Evolutionary conservation across 495 filamentous ascomycete genomes (phyloP).

Genomic region (Beverwykella pulmonaria): DNA sequence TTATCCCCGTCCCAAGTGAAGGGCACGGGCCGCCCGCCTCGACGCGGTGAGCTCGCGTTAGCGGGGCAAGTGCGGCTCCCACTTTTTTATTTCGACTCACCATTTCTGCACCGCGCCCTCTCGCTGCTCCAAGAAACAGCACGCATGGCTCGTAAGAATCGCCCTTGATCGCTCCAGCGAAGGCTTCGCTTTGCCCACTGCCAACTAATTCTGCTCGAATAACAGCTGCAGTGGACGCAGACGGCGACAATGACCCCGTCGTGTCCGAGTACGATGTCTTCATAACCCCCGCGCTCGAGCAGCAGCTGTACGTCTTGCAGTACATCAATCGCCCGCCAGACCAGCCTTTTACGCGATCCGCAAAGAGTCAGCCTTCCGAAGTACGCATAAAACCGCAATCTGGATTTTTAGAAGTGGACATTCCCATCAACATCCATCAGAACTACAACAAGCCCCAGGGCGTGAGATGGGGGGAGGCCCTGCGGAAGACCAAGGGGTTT

Average conservation of each 20-base stretch:
- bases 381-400: constrained; percentile 68
- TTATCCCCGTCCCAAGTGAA: constrained; percentile 8
- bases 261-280: constrained; percentile 63
- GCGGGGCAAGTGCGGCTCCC: constrained; percentile 7
- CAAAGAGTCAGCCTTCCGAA: constrained; percentile 58
- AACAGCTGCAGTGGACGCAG: not conserved
- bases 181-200: not conserved
- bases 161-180: not conserved
- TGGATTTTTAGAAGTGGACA: constrained; percentile 74
- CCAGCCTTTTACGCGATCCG: constrained; percentile 59
- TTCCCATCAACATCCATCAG: constrained; percentile 62
- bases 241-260: constrained; percentile 58
- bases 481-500: constrained; percentile 62
- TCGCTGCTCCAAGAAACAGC: not conserved
- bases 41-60: not conserved
- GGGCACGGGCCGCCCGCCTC: not conserved
- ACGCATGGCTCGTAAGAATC: constrained; percentile 3
- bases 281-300: constrained; percentile 51
- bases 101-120: not conserved
- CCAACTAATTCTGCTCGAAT: not conserved
- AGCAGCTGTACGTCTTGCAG: constrained; percentile 66
- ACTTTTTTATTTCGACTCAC: not conserved
- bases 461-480: constrained; percentile 65
- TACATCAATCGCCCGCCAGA: constrained; percentile 61
- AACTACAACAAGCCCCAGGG: constrained; percentile 70